phyloP scores from a whole-genome alignment of 345 rosid species.

The Citrus glauca region DNA sequence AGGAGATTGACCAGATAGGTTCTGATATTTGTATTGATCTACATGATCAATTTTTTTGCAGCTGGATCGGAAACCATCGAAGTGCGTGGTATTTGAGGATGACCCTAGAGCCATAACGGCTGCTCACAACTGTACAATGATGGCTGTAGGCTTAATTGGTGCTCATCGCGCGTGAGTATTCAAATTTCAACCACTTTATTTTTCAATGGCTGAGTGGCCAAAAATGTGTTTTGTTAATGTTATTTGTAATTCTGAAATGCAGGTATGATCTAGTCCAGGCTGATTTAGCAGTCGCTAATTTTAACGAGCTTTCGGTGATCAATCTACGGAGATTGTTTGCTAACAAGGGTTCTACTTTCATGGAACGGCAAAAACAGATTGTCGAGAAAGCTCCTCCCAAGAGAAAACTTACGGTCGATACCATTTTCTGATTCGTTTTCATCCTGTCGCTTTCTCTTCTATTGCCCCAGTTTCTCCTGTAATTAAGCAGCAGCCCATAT shows the following conservation, averaged over 20 bases:
- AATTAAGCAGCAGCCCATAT: conserved; percentile 2
- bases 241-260: conserved; percentile 16
- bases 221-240: neutral
- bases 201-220: neutral
- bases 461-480: neutral
- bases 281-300: conserved; percentile 77
- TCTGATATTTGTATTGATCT: conserved; percentile 5
- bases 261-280: conserved; percentile 96
- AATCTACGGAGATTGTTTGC: conserved; percentile 87
- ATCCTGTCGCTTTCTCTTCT: neutral
- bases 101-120: conserved; percentile 90
- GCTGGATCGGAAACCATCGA: conserved; percentile 94
- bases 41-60: conserved; percentile 28
- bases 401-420: conserved; percentile 80
- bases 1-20: neutral
- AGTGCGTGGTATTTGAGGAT: conserved; percentile 93
- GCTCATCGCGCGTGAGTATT: conserved; percentile 77
- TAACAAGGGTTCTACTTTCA: conserved; percentile 81
- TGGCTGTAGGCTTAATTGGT: conserved; percentile 90
- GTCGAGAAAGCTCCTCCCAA: conserved; percentile 69
- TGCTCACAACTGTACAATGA: conserved; percentile 97
- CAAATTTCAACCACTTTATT: neutral
- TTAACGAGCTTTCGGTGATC: conserved; percentile 86
- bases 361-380: conserved; percentile 84
- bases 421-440: conserved; percentile 55